Evolutionary conservation across 768 basidiomycete genomes (phyloP).

Genomic region (Tylopilus rubrobrunneus): DNA sequence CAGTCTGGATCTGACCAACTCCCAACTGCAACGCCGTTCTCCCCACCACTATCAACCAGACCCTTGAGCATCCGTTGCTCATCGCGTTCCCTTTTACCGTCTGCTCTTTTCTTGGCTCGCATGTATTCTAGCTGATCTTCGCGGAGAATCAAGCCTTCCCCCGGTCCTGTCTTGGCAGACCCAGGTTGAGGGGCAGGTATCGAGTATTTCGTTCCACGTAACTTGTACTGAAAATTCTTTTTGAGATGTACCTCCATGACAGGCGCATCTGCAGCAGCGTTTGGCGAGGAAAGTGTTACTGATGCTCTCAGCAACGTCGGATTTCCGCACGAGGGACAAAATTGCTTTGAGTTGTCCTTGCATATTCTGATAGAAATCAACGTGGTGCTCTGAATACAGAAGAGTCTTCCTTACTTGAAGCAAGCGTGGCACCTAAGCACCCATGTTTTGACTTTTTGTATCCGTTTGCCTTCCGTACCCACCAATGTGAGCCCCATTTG

Average conservation of each 20-base stretch:
- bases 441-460: slow-evolving; percentile 91
- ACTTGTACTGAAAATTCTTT: slow-evolving; percentile 90
- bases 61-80: slow-evolving; percentile 65
- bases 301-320: slow-evolving; percentile 87
- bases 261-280: slow-evolving; percentile 56
- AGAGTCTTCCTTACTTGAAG: slow-evolving; percentile 76
- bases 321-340: slow-evolving; percentile 97
- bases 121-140: slow-evolving; percentile 91
- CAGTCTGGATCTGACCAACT: slow-evolving; percentile 97
- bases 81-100: slow-evolving; percentile 71
- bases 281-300: slow-evolving; percentile 74
- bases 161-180: slow-evolving; percentile 76
- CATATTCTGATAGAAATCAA: slow-evolving; percentile 62
- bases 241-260: slow-evolving; percentile 89
- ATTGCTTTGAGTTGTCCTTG: slow-evolving; percentile 91
- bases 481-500: slow-evolving; percentile 93
- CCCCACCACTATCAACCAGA: slow-evolving; percentile 47
- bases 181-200: slow-evolving; percentile 91
- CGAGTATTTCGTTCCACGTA: slow-evolving; percentile 87
- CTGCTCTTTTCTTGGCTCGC: slow-evolving; percentile 74
- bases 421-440: slow-evolving; percentile 97
- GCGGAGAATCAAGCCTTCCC: slow-evolving; percentile 81
- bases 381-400: background rate
- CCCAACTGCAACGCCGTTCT: slow-evolving; percentile 51
- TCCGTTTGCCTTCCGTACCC: slow-evolving; percentile 84